Evolutionary conservation across 2,329 filamentous ascomycete species (phyloP).

Genomic region (Aureobasidium lini): DNA sequence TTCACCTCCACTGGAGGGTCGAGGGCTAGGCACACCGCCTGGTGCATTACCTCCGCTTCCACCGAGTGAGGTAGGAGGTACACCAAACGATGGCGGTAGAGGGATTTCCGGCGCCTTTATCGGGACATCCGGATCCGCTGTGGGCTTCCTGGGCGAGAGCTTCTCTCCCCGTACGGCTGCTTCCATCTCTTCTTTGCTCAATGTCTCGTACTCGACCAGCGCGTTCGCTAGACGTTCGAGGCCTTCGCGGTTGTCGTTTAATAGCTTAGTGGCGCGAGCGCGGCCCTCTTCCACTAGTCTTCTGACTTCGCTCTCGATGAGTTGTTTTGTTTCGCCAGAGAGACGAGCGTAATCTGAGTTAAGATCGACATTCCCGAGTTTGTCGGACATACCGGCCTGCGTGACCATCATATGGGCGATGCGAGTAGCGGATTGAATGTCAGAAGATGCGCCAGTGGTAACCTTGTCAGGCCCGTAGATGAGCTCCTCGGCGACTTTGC

Average conservation of each 20-base stretch:
- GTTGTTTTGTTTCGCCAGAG: conserved; percentile 75
- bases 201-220: conserved; percentile 87
- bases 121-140: conserved; percentile 47
- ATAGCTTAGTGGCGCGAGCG: conserved; percentile 60
- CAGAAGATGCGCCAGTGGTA: conserved; percentile 76
- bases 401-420: conserved; percentile 85
- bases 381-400: conserved; percentile 78
- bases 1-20: conserved; percentile 4
- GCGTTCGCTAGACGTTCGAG: conserved; percentile 83
- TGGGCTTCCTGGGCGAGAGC: conserved; percentile 60
- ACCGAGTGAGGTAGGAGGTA: neutral
- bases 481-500: conserved; percentile 85
- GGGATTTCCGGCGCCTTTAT: conserved; percentile 58
- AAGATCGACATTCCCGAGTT: conserved; percentile 85
- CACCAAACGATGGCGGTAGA: conserved; percentile 3
- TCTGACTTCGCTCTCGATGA: conserved; percentile 84
- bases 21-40: neutral
- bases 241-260: conserved; percentile 71
- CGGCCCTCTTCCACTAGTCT: conserved; percentile 76
- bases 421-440: conserved; percentile 74
- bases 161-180: conserved; percentile 83
- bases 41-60: neutral
- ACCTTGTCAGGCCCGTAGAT: conserved; percentile 88
- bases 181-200: conserved; percentile 82
- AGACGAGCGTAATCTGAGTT: conserved; percentile 70